A percentile compares a stretch with the other conserved stretches of the same genome.
Evolutionary conservation across 2,329 filamentous ascomycete genomes (phyloP).

Genomic region (Claviceps monticola): DNA sequence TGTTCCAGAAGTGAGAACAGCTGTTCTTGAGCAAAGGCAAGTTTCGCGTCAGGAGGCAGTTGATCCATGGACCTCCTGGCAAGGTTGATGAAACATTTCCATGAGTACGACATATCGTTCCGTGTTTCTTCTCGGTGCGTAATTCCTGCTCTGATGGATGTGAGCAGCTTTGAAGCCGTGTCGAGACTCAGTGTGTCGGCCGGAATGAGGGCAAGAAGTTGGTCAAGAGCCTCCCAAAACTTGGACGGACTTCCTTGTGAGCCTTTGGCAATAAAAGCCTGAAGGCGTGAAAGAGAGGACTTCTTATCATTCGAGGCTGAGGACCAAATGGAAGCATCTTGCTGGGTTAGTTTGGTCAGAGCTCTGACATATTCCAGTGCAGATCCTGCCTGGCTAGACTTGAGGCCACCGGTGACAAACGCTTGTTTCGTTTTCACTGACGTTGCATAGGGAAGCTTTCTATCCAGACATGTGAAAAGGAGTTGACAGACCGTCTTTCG

Average conservation of each 20-base stretch:
- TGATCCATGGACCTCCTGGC: conserved; percentile 37
- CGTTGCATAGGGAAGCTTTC: conserved; percentile 33
- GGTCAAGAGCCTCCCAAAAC: conserved; percentile 59
- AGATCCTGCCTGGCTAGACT: conserved; percentile 59
- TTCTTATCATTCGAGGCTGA: conserved; percentile 34
- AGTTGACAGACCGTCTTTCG: conserved; percentile 39
- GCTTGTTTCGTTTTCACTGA: conserved; percentile 37
- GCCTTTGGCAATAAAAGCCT: conserved; percentile 64
- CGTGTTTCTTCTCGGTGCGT: conserved; percentile 60
- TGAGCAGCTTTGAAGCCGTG: conserved; percentile 46
- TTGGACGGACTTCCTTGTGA: conserved; percentile 61
- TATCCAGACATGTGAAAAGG: conserved; percentile 32
- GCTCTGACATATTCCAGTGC: conserved; percentile 56
- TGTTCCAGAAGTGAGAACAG: conserved; percentile 41
- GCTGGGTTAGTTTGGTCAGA: conserved; percentile 50
- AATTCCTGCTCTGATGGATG: conserved; percentile 57
- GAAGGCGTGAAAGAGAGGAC: conserved; percentile 42
- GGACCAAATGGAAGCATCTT: conserved; percentile 61
- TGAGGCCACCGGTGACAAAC: conserved; percentile 61
- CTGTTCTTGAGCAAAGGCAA: conserved; percentile 32
- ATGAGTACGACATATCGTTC: conserved; percentile 53
- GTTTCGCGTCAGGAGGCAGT: conserved; percentile 31
- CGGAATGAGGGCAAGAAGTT: conserved; percentile 49
- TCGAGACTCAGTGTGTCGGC: conserved; percentile 27
- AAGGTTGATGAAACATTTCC: conserved; percentile 59